Base-by-base conservation (phyloP, 768 basidiomycete genomes). In the Leccinum subtestaceum region DNA sequence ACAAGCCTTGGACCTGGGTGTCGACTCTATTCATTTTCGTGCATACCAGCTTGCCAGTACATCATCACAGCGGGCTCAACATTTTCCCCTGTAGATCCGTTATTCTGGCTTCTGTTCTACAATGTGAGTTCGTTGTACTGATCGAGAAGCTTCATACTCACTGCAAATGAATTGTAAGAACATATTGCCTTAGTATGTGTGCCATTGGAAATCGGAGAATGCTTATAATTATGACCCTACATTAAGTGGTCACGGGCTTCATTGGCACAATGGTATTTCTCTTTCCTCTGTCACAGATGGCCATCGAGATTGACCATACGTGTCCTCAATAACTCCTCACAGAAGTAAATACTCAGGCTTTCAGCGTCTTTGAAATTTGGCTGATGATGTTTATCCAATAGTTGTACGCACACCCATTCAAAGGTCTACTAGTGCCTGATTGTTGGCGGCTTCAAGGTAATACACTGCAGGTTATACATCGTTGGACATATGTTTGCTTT, bases 1-100 rank as follows among this genome's bases (percentile, higher is more conserved):
- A 17, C 5, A 49, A 29, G 9, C 56, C 27, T 5, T 58, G 56
- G 52, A 32, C 56, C 56, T 60, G 4, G 9, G 59, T 52, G 25
- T 27, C 59, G 10, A 8, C 12, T 2, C 7, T 58, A n/a, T 60
- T 46, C 12, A 12, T 60, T 32, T 9, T 56, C 2, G 59, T 60
- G 5, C 7, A 51, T 52, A 34, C 34, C 25, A 3, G 17, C 13
- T 21, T 9, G 5, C 13, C 13, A 8, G 19, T 13, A 10, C 11
- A 25, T 40, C 31, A 31, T 11, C 10, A 31, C 10, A 11, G 31
- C 3, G 31, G 31, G 31, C 31, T 31, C 31, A 31, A 11, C 31
- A 10, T 31, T 31, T 11, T 4, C 31, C 31, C 3, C 10, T 15
- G 10, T n/a, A 53, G 52, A 19, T 53, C 10, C 52, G 52, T 38